Evolutionary conservation across 768 basidiomycete species (phyloP), one percentile per base, ranked within the genome.

Genomic region (Lyophyllum shimeji): DNA sequence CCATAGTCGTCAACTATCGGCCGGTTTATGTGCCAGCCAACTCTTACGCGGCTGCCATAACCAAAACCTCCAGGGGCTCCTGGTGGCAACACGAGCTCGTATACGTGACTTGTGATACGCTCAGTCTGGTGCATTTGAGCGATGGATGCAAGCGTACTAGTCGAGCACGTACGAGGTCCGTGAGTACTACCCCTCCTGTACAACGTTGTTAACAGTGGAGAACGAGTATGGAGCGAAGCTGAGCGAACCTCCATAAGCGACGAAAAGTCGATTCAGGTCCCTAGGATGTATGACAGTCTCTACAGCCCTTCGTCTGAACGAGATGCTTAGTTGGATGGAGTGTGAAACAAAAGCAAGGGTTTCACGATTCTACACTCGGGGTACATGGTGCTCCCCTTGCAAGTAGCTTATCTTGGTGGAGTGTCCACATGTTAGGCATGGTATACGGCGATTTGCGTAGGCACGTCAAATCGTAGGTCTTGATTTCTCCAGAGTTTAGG

Each of bases 51-150:
- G 53, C 76, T 71, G 13, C 74, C 69, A 67, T 88, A 89, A 11
- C 85, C 85, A 21, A 75, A 71, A 3, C 91, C 91, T 50, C 92
- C 93, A 3, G 90, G 89, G 7, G 93, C 90, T 33, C 93, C 93
- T 4, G 93, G 89, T 20, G 87, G 83, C 5, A 93, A 65, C 5
- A 83, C 71, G 46, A 89, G 74, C 66, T 91, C 89, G 65, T 86
- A 95, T 9, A 78, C 82, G 40, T 84, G 79, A 12, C 84, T 59
- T 2, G 79, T 80, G 46, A 73, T 77, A 23, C 76, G 78, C 70
- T 83, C 77, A 59, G 75, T 71, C 77, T 82, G 52, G 20, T 44
- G 47, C 33, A 42, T 24, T n/a, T 63, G 46, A 56, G 49, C 46
- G 40, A 31, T 43, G 39, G 17, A 51, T 48, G 34, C 20, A 18